Conservation (phyloP, 2,329 filamentous ascomycete genomes). For the Aspergillus sp. region DNA sequence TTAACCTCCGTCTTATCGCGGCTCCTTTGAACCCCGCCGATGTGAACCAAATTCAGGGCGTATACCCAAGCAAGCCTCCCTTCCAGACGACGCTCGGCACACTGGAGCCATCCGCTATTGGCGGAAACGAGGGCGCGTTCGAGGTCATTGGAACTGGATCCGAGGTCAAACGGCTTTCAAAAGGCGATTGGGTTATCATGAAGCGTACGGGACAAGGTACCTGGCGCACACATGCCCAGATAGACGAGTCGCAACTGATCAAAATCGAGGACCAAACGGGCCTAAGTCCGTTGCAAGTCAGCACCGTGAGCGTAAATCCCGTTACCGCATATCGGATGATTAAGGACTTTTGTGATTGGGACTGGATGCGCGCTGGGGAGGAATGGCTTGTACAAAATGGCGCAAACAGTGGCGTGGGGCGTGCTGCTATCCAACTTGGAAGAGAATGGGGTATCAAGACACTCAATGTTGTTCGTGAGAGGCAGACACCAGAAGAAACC, state of each 20-base stretch:
- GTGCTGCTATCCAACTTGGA: conserved; percentile 86
- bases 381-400: conserved; percentile 98
- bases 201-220: conserved; percentile 81
- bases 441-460: conserved; percentile 83
- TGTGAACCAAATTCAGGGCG: conserved; percentile 96
- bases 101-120: conserved; percentile 64
- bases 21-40: conserved; percentile 95
- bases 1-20: conserved; percentile 84
- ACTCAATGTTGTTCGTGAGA: conserved; percentile 82
- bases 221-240: conserved; percentile 87
- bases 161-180: conserved; percentile 59
- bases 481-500: conserved; percentile 65
- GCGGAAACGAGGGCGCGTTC: conserved; percentile 82
- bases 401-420: conserved; percentile 88
- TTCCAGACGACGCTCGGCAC: conserved; percentile 79
- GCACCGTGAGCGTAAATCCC: conserved; percentile 88
- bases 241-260: conserved; percentile 61
- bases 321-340: conserved; percentile 94
- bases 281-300: conserved; percentile 73
- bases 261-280: conserved; percentile 69
- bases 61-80: conserved; percentile 81
- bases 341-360: conserved; percentile 66
- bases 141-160: conserved; percentile 75
- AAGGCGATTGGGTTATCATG: conserved; percentile 94
- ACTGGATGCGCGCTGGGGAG: conserved; percentile 59